Conservation (phyloP, 108 stramenopile species). For the Fragilaria crotonensis region DNA sequence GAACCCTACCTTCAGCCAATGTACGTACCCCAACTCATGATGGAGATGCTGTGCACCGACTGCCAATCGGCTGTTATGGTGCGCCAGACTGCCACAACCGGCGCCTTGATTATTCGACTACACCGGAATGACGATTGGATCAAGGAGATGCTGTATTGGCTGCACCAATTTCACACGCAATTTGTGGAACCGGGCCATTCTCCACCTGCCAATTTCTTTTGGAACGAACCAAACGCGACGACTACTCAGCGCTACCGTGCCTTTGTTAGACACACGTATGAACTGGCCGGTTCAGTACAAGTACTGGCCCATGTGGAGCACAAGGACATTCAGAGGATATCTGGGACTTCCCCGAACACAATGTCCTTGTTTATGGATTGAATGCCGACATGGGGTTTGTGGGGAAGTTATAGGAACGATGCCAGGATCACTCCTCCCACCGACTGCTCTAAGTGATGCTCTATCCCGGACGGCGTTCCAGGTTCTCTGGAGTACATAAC, state of each 20-base stretch:
- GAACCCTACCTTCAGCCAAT: conserved; percentile 32
- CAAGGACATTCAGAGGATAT: conserved; percentile 15
- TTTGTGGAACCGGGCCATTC: conserved; percentile 41
- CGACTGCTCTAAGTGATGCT: too few relatives aligned
- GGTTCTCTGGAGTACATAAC: too few relatives aligned
- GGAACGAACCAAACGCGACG: conserved; percentile 19
- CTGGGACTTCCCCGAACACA: neutral
- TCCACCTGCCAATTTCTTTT: conserved; percentile 70
- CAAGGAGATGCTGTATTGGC: conserved; percentile 70
- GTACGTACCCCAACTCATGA: conserved; percentile 79
- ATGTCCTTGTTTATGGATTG: conserved; percentile 22
- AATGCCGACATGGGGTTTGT: too few relatives aligned
- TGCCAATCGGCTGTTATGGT: conserved; percentile 79
- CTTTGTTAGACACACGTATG: conserved; percentile 19
- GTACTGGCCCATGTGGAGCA: conserved; percentile 17
- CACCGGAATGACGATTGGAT: conserved; percentile 78
- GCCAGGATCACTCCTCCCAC: too few relatives aligned
- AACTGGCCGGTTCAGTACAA: conserved; percentile 14
- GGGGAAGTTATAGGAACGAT: too few relatives aligned
- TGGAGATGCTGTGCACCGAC: conserved; percentile 72
- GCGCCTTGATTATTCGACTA: conserved; percentile 65
- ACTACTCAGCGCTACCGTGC: conserved; percentile 10
- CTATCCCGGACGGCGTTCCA: too few relatives aligned
- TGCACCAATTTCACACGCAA: conserved; percentile 47
- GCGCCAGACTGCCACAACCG: conserved; percentile 71